These are phyloP conservation scores for Dispira parvispora DNA, from an alignment of 192 early-diverging fungal genomes.

Conservation along the genomic window DNA sequence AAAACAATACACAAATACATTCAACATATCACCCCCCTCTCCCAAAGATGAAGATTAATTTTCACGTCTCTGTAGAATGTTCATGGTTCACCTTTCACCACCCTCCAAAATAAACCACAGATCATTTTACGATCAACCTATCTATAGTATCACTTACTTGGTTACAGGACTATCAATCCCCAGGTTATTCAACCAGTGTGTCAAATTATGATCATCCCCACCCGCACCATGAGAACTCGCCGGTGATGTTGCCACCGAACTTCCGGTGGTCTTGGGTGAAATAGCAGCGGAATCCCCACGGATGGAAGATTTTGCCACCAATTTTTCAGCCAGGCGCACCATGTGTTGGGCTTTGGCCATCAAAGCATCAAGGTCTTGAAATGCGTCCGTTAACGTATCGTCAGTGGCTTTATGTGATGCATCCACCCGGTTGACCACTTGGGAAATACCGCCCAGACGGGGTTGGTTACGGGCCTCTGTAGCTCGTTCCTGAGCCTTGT, in stretches of 20 bases:
- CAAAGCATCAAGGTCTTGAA: conserved; percentile 74
- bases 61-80: no score
- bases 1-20: background rate
- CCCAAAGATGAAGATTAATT: no score
- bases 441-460: conserved; percentile 20
- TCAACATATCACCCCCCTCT: no score
- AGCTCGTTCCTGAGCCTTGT: no score
- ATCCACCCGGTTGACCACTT: conserved; percentile 35
- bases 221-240: conserved; percentile 14
- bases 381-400: conserved; percentile 58
- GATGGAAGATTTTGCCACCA: conserved; percentile 16
- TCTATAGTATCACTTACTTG: conserved; percentile 27
- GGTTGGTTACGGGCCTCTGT: background rate
- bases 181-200: conserved; percentile 60
- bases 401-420: conserved; percentile 44
- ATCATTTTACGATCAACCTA: background rate
- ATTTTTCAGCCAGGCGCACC: conserved; percentile 38
- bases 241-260: no score
- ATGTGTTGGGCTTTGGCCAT: conserved; percentile 82
- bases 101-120: no score
- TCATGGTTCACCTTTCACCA: no score
- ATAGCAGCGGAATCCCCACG: no score
- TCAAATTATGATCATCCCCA: conserved; percentile 18
- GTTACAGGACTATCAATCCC: conserved; percentile 87
- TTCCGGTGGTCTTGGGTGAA: no score